Conservation (phyloP, 768 basidiomycete species). For the Tricholoma terreum region DNA sequence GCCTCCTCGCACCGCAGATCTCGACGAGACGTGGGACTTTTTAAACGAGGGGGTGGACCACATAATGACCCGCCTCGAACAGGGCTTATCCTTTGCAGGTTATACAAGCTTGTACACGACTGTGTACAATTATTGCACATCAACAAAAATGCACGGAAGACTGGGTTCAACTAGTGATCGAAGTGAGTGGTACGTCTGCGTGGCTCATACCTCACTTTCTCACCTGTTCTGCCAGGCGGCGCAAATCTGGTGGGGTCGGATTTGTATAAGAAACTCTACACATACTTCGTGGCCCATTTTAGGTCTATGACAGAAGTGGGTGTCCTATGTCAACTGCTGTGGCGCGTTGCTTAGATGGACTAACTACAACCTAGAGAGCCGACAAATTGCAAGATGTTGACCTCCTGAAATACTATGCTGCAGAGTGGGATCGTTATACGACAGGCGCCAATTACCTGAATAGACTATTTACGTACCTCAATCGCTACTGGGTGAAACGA, state of each 20-base stretch:
- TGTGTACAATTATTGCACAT: slow-evolving; percentile 98
- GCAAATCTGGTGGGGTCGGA: slow-evolving; percentile 98
- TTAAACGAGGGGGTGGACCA: slow-evolving; percentile 84
- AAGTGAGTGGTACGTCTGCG: slow-evolving; percentile 44
- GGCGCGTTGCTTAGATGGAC: background rate
- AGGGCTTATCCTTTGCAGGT: slow-evolving; percentile 65
- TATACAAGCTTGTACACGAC: slow-evolving; percentile 88
- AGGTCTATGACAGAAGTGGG: slow-evolving; percentile 56
- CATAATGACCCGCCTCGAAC: slow-evolving; percentile 87
- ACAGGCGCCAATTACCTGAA: slow-evolving; percentile 97
- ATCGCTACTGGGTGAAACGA: slow-evolving; percentile 99
- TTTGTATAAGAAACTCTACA: slow-evolving; percentile 89
- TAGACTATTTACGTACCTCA: slow-evolving; percentile 94
- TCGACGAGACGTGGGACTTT: slow-evolving; percentile 85
- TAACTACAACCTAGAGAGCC: slow-evolving; percentile 53
- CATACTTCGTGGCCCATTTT: slow-evolving; percentile 86
- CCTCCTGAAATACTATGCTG: slow-evolving; percentile 89
- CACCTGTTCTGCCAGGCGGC: slow-evolving; percentile 52
- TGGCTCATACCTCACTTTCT: slow-evolving; percentile 7
- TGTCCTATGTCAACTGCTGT: slow-evolving; percentile 5
- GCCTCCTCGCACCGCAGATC: slow-evolving; percentile 68
- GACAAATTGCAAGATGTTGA: slow-evolving; percentile 83
- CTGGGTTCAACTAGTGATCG: slow-evolving; percentile 54
- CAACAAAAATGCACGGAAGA: slow-evolving; percentile 72
- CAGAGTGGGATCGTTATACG: slow-evolving; percentile 96